A percentile compares a stretch with the other conserved stretches of the same genome.
phyloP scores from a whole-genome alignment of 495 filamentous ascomycete genomes.

The Bacidia gigantensis region DNA sequence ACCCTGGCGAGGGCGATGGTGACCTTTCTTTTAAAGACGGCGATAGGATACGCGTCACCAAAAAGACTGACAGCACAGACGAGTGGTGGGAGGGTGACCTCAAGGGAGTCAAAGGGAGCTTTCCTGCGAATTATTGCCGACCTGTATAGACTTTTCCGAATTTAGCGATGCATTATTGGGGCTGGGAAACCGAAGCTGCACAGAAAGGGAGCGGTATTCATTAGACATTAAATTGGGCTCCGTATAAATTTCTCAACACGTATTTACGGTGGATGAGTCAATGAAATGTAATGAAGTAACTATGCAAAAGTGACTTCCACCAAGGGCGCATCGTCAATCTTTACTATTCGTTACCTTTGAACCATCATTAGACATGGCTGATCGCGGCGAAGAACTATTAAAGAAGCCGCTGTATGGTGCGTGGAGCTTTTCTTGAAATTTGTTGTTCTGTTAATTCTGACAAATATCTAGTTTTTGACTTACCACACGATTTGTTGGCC shows the following conservation, averaged over 20 bases:
- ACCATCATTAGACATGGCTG: constrained; percentile 15
- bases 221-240: no score
- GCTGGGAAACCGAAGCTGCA: no score
- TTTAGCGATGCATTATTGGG: not conserved
- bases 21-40: constrained; percentile 77
- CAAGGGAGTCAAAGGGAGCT: constrained; percentile 56
- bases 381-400: constrained; percentile 37
- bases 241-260: no score
- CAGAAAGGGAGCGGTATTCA: no score
- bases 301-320: no score
- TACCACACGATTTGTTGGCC: constrained; percentile 61
- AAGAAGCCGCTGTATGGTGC: constrained; percentile 53
- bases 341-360: no score
- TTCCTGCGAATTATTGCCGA: constrained; percentile 82
- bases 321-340: no score
- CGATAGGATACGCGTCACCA: constrained; percentile 69
- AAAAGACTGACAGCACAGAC: constrained; percentile 72
- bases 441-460: constrained; percentile 18
- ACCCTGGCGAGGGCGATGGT: constrained; percentile 53
- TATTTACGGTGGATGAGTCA: no score
- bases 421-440: not conserved
- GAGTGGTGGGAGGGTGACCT: constrained; percentile 96
- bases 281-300: no score
- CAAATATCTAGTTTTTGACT: constrained; percentile 56
- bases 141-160: constrained; percentile 2